phyloP scores from a whole-genome alignment of 768 basidiomycete species.

The Hortiboletus campestris region DNA sequence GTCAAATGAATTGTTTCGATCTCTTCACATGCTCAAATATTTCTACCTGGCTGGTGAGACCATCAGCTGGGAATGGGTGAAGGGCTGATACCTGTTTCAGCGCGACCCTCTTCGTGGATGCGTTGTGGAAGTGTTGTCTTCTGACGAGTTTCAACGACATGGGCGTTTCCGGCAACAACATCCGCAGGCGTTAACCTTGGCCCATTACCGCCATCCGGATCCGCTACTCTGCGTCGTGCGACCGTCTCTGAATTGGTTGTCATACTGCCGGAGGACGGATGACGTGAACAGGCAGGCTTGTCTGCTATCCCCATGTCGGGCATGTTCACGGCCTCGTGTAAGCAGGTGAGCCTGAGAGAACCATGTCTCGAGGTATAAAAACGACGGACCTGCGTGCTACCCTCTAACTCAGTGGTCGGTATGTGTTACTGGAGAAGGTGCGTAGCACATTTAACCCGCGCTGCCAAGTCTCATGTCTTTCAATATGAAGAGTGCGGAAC shows the following conservation, averaged over 20 bases:
- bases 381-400: conserved; percentile 3
- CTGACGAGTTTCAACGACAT: conserved; percentile 29
- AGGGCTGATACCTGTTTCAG: conserved; percentile 33
- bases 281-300: conserved; percentile 27
- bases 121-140: conserved; percentile 28
- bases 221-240: conserved; percentile 28
- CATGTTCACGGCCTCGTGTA: conserved; percentile 26
- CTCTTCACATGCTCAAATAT: conserved; percentile 25
- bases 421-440: conserved; percentile 67
- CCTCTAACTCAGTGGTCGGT: conserved; percentile 7
- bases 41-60: conserved; percentile 19
- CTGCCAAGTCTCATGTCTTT: conserved; percentile 19
- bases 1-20: conserved; percentile 8
- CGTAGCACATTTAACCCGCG: conserved; percentile 21
- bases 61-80: conserved; percentile 26
- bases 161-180: conserved; percentile 26
- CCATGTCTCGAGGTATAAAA: conserved; percentile 31
- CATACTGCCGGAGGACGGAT: conserved; percentile 22
- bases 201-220: conserved; percentile 15
- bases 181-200: conserved; percentile 11
- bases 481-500: conserved; percentile 50
- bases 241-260: conserved; percentile 27
- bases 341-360: conserved; percentile 28
- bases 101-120: conserved; percentile 28
- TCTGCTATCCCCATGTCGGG: conserved; percentile 26